These are phyloP conservation scores for Ophiostoma ulmi DNA, from an alignment of 2,329 filamentous ascomycete genomes.

Conservation along the genomic window DNA sequence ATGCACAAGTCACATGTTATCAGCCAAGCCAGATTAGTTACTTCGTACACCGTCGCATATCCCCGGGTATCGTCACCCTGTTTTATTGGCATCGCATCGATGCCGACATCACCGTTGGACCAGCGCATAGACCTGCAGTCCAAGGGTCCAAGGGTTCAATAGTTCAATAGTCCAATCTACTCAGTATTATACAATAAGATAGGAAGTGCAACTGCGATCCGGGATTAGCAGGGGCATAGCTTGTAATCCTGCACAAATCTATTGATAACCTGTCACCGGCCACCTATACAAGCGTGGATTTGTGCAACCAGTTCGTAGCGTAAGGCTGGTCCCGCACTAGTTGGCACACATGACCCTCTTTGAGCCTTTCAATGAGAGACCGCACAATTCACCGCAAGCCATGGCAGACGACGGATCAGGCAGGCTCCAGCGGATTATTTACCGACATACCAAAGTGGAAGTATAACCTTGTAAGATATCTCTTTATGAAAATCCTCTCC, in stretches of 20 bases:
- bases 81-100: background rate
- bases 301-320: conserved; percentile 3
- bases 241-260: background rate
- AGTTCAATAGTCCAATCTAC: background rate
- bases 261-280: background rate
- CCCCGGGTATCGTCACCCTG: background rate
- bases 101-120: background rate
- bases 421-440: background rate
- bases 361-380: background rate
- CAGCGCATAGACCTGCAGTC: background rate
- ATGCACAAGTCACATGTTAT: background rate
- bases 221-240: background rate
- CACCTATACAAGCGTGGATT: background rate
- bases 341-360: background rate
- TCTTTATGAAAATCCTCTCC: background rate
- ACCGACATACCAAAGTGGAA: background rate
- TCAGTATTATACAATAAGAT: background rate
- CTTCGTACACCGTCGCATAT: background rate
- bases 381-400: background rate
- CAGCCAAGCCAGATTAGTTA: background rate
- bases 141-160: background rate
- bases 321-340: conserved; percentile 2
- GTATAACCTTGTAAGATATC: background rate
- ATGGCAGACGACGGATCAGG: background rate
- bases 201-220: background rate